Evolutionary conservation across 805 yeast species (phyloP).

Genomic region (Ogataea thermomethanolica): DNA sequence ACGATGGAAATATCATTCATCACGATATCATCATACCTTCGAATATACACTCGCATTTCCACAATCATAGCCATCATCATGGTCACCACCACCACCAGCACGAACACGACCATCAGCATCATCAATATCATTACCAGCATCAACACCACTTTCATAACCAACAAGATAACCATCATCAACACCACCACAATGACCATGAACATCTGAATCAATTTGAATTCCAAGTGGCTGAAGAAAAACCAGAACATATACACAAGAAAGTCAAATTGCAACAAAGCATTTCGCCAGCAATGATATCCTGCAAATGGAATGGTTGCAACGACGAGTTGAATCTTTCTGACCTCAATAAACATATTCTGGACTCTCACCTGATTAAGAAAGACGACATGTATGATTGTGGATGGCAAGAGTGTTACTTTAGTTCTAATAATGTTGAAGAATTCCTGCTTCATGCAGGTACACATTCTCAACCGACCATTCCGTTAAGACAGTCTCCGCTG

Average conservation of each 20-base stretch:
- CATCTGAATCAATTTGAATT: neutral
- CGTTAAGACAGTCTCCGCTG: constrained; percentile 2
- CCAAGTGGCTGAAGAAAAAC: neutral
- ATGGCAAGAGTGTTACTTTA: constrained; percentile 70
- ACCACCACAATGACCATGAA: neutral
- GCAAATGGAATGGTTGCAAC: constrained; percentile 71
- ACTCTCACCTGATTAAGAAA: constrained; percentile 38
- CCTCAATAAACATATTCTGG: constrained; percentile 50
- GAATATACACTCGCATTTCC: constrained; percentile 11
- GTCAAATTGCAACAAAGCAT: constrained; percentile 35
- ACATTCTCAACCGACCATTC: neutral
- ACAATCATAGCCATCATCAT: constrained; percentile 12
- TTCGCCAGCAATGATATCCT: constrained; percentile 33
- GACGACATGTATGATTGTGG: constrained; percentile 50
- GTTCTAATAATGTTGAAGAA: constrained; percentile 47
- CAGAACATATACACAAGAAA: constrained; percentile 2
- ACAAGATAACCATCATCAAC: neutral
- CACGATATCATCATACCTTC: constrained; percentile 31
- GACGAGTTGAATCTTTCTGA: constrained; percentile 35
- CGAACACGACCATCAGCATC: neutral
- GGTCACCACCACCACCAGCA: constrained; percentile 11
- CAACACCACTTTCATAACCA: neutral
- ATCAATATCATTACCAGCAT: neutral
- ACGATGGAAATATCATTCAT: constrained; percentile 25
- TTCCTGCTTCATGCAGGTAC: constrained; percentile 53